Evolutionary conservation across 2,329 filamentous ascomycete species (phyloP).

Genomic region (Epichloe hybrida): DNA sequence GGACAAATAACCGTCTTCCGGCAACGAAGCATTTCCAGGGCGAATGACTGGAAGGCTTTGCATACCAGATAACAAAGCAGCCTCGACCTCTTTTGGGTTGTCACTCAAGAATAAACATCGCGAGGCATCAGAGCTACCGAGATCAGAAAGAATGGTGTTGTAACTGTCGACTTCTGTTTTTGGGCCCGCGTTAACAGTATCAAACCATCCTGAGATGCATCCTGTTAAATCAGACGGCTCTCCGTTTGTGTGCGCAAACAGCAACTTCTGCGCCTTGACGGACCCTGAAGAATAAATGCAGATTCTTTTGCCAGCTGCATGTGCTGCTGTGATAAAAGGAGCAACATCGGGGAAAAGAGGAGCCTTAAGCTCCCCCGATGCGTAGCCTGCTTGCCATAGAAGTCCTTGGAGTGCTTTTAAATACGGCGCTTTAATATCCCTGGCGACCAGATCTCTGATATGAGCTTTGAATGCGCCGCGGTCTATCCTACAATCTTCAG

Average conservation of each 20-base stretch:
- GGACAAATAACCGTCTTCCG: slow-evolving; percentile 29
- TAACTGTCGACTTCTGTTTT: slow-evolving; percentile 60
- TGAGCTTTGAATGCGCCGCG: slow-evolving; percentile 50
- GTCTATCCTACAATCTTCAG: slow-evolving; percentile 45
- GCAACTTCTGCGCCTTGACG: slow-evolving; percentile 65
- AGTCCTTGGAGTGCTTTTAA: slow-evolving; percentile 70
- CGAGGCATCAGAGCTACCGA: slow-evolving; percentile 29
- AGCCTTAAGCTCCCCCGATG: slow-evolving; percentile 51
- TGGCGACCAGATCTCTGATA: slow-evolving; percentile 54
- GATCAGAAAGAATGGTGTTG: slow-evolving; percentile 39
- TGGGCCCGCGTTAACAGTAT: slow-evolving; percentile 66
- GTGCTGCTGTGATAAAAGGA: slow-evolving; percentile 48
- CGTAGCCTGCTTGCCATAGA: slow-evolving; percentile 65
- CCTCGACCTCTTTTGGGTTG: slow-evolving; percentile 56
- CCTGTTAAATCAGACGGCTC: slow-evolving; percentile 44
- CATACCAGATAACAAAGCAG: slow-evolving; percentile 50
- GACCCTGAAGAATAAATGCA: slow-evolving; percentile 76
- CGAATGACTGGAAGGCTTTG: slow-evolving; percentile 47
- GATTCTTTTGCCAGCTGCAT: slow-evolving; percentile 39
- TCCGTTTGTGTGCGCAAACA: slow-evolving; percentile 55
- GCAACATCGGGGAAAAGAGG: slow-evolving; percentile 64
- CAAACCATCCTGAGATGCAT: slow-evolving; percentile 55
- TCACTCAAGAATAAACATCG: slow-evolving; percentile 71
- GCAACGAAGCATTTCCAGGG: slow-evolving; percentile 56
- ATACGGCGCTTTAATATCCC: slow-evolving; percentile 63